Evolutionary conservation across 75 land plant genomes (phyloP).

Genomic region (Selaginella tamariscina): DNA sequence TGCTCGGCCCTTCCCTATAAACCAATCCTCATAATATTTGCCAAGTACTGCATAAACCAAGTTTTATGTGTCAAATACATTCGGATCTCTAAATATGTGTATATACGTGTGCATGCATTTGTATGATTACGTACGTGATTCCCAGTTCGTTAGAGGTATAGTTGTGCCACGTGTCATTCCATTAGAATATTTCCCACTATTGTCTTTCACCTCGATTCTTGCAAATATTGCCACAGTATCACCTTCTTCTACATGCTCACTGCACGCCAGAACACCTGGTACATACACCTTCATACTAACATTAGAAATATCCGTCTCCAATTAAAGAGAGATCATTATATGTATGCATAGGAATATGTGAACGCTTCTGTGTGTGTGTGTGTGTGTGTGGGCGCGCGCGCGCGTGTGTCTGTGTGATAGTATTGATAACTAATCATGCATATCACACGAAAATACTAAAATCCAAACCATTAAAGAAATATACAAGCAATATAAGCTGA

Average conservation of each 20-base stretch:
- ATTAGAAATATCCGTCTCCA: too few species aligned
- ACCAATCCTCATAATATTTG: slow-evolving; percentile 41
- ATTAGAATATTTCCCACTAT: slow-evolving; percentile 52
- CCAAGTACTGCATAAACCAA: slow-evolving; percentile 44
- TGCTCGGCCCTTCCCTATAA: slow-evolving; percentile 75
- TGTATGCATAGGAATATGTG: too few species aligned
- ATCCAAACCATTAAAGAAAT: too few species aligned
- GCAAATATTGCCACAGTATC: slow-evolving; percentile 84
- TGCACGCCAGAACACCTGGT: slow-evolving; percentile 95
- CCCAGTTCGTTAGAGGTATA: slow-evolving; percentile 42
- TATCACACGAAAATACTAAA: too few species aligned
- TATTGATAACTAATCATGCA: too few species aligned
- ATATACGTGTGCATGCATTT: too few species aligned
- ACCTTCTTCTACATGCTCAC: slow-evolving; percentile 89
- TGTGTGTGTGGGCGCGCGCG: too few species aligned
- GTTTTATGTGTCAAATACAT: slow-evolving; percentile 1
- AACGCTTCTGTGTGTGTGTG: too few species aligned
- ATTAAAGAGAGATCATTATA: slow-evolving; percentile 2
- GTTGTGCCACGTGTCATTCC: slow-evolving; percentile 83
- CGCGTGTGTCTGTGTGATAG: too few species aligned
- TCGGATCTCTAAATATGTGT: background rate
- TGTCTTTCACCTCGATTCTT: slow-evolving; percentile 55
- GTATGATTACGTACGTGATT: slow-evolving; percentile 41
- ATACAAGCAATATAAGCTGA: too few species aligned
- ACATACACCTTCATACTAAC: slow-evolving; percentile 56